Percentiles rank a stretch among this genome's conserved stretches.
Evolutionary conservation across 495 filamentous ascomycete species (phyloP).

Genomic region (Aspergillus sparsus): DNA sequence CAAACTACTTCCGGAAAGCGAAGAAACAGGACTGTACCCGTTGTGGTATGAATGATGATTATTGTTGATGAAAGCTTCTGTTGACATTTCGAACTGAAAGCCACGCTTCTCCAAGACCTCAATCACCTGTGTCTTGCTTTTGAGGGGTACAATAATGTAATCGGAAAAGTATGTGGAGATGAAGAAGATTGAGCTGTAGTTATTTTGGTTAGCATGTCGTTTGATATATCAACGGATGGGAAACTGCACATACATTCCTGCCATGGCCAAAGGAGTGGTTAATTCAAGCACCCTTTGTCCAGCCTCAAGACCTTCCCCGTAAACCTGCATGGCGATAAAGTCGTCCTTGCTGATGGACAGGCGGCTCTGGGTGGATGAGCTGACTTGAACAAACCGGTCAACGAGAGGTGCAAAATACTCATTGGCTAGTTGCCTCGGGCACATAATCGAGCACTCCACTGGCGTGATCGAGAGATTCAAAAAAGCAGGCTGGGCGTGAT

Average conservation of each 20-base stretch:
- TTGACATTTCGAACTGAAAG: slow-evolving; percentile 78
- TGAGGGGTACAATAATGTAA: slow-evolving; percentile 87
- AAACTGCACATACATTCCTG: slow-evolving; percentile 70
- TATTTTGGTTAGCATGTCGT: slow-evolving; percentile 6
- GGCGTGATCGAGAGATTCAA: slow-evolving; percentile 92
- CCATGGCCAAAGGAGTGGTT: slow-evolving; percentile 86
- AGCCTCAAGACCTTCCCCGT: slow-evolving; percentile 84
- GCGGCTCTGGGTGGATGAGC: slow-evolving; percentile 41
- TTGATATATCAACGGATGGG: neutral
- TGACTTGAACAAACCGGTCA: slow-evolving; percentile 40
- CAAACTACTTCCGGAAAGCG: slow-evolving; percentile 29
- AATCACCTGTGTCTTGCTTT: slow-evolving; percentile 70
- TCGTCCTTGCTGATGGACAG: slow-evolving; percentile 78
- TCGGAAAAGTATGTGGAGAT: slow-evolving; percentile 98
- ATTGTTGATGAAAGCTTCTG: slow-evolving; percentile 65
- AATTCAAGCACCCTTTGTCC: slow-evolving; percentile 92
- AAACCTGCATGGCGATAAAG: slow-evolving; percentile 85
- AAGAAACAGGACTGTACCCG: slow-evolving; percentile 33
- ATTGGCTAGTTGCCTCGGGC: slow-evolving; percentile 68
- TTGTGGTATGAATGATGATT: slow-evolving; percentile 25
- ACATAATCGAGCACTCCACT: slow-evolving; percentile 90
- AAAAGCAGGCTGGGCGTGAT: slow-evolving; percentile 66
- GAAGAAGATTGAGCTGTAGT: slow-evolving; percentile 83
- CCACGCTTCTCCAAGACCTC: slow-evolving; percentile 74
- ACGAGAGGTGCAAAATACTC: slow-evolving; percentile 74